Percentiles rank a stretch among this genome's conserved stretches.
Evolutionary conservation across 2,329 filamentous ascomycete species (phyloP).

Genomic region (Cryphonectria carpinicola): DNA sequence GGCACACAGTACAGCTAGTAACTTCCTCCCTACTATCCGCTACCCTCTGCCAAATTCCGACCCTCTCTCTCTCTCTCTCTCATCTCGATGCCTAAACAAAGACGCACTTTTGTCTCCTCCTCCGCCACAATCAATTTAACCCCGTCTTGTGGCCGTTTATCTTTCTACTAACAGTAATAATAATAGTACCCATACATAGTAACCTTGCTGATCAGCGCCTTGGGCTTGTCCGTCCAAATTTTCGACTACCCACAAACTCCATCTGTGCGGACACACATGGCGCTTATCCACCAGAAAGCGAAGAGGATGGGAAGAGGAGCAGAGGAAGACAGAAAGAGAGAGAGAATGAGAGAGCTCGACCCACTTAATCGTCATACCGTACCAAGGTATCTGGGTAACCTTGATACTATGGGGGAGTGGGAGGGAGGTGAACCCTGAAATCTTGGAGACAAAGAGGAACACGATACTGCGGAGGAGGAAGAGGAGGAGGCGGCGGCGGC

Average conservation of each 20-base stretch:
- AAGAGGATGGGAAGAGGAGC: neutral
- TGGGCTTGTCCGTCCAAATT: neutral
- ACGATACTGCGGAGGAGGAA: neutral
- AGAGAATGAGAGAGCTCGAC: neutral
- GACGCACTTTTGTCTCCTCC: neutral
- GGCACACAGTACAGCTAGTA: neutral
- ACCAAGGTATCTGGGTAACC: neutral
- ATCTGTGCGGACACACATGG: neutral
- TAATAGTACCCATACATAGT: neutral
- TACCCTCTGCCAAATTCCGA: neutral
- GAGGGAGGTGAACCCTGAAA: neutral
- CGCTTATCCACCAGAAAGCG: neutral
- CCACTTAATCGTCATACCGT: neutral
- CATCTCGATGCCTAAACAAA: neutral
- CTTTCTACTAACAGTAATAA: neutral
- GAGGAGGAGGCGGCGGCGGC: neutral
- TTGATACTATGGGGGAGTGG: neutral
- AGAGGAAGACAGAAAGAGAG: neutral
- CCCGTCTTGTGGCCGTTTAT: neutral
- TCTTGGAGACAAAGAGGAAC: neutral
- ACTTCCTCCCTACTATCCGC: no score
- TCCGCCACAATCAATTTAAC: neutral
- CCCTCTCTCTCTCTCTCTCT: neutral
- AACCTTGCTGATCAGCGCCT: neutral
- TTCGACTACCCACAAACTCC: neutral